Evolutionary conservation across 2,329 filamentous ascomycete genomes (phyloP).

Genomic region (Nothophoma quercina): DNA sequence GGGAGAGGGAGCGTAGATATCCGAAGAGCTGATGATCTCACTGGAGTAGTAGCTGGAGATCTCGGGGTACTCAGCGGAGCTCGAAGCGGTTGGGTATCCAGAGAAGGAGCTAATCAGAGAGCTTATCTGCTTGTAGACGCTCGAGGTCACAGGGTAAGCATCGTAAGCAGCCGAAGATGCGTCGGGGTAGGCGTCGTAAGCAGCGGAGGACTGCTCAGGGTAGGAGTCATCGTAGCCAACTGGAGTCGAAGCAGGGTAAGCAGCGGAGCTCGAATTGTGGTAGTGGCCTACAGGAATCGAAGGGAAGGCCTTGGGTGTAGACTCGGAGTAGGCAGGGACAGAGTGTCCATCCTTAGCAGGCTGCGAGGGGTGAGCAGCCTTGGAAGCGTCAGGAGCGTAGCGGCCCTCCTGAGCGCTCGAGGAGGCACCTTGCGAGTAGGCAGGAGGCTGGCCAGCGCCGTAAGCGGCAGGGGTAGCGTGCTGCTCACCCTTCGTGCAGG

Average conservation of each 20-base stretch:
- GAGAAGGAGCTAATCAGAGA: conserved; percentile 14
- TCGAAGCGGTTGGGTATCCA: conserved; percentile 4
- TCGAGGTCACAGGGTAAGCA: conserved; percentile 14
- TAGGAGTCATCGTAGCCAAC: conserved; percentile 4
- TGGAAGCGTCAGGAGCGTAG: conserved; percentile 2
- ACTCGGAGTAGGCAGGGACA: not conserved
- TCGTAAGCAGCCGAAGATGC: not conserved
- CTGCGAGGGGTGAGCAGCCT: not conserved
- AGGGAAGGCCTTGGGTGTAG: not conserved
- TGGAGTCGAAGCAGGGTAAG: conserved; percentile 3
- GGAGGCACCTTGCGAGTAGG: not conserved
- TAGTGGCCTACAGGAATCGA: not conserved
- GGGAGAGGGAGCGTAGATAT: too few relatives aligned
- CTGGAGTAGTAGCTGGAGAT: conserved; percentile 7
- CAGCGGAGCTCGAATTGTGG: conserved; percentile 10
- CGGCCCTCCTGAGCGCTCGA: not conserved
- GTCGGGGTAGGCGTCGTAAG: conserved; percentile 1
- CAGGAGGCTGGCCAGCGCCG: not conserved
- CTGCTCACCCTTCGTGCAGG: conserved; percentile 9
- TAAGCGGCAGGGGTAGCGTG: conserved; percentile 6
- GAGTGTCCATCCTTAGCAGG: not conserved
- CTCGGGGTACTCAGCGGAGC: conserved; percentile 2
- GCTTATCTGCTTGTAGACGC: conserved; percentile 18
- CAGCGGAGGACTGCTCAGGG: conserved; percentile 7
- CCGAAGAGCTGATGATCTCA: not conserved